Percentiles rank a stretch among this genome's conserved stretches.
Conservation (phyloP, 805 yeast genomes). For the Yamadazyma insecticola region DNA sequence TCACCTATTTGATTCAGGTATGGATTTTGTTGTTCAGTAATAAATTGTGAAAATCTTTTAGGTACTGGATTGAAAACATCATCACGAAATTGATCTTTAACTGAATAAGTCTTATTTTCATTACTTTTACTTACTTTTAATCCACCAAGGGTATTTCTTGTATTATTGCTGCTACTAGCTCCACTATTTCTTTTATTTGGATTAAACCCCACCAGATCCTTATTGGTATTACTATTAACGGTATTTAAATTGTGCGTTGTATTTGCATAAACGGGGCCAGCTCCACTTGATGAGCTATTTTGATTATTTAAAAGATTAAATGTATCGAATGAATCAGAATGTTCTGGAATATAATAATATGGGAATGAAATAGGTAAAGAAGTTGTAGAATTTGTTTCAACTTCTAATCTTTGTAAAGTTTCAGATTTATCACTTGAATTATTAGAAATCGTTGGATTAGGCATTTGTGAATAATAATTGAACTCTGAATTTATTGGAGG, state of each 20-base stretch:
- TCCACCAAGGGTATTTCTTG: constrained; percentile 1
- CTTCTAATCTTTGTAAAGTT: constrained; percentile 15
- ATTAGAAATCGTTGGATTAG: constrained; percentile 1
- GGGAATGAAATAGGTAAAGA: constrained; percentile 28
- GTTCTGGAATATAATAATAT: constrained; percentile 17
- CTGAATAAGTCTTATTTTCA: not conserved
- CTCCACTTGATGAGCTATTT: constrained; percentile 1
- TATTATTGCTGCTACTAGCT: no score
- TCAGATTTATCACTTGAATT: constrained; percentile 7
- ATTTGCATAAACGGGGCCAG: constrained; percentile 20
- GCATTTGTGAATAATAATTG: not conserved
- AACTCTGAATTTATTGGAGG: not conserved
- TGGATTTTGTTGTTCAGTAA: constrained; percentile 29
- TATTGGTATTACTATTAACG: not conserved
- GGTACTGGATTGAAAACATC: constrained; percentile 32
- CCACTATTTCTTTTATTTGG: not conserved
- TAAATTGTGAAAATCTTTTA: constrained; percentile 35
- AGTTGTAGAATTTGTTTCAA: constrained; percentile 20
- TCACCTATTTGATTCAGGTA: constrained; percentile 5
- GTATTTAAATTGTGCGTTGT: constrained; percentile 18
- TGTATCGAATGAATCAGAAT: constrained; percentile 22
- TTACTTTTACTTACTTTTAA: not conserved
- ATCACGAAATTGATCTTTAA: not conserved
- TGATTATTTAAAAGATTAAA: constrained; percentile 15
- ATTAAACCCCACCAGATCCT: not conserved